Percentiles rank a stretch among this genome's conserved stretches.
Evolutionary conservation across 1,139 yeast genomes (phyloP).

Genomic region (Pneumocystis wakefieldiae): DNA sequence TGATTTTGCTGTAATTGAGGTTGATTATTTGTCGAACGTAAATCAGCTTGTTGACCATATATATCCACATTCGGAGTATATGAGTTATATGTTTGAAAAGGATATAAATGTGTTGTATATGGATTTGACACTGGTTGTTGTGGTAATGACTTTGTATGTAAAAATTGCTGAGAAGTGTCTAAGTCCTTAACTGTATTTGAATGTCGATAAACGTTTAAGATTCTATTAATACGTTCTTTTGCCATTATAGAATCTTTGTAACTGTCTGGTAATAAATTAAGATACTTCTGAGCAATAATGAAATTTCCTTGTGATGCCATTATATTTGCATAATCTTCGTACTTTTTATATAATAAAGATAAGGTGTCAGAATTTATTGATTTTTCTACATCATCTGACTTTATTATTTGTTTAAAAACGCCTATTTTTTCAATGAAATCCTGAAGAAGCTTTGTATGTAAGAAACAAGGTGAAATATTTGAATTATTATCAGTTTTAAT

Average conservation of each 20-base stretch:
- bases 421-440: conserved; percentile 73
- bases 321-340: conserved; percentile 64
- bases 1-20: background rate
- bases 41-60: background rate
- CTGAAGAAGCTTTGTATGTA: conserved; percentile 68
- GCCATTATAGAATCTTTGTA: conserved; percentile 47
- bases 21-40: background rate
- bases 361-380: conserved; percentile 26
- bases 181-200: background rate
- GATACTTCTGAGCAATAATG: conserved; percentile 60
- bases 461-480: conserved; percentile 55
- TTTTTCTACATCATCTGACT: conserved; percentile 24
- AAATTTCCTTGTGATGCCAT: conserved; percentile 75
- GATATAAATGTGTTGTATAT: background rate
- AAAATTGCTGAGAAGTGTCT: background rate
- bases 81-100: background rate
- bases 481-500: conserved; percentile 11
- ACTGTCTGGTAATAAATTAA: conserved; percentile 54
- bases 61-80: background rate
- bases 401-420: conserved; percentile 45
- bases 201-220: background rate
- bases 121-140: background rate
- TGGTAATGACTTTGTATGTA: background rate
- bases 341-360: conserved; percentile 40
- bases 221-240: conserved; percentile 63